These are phyloP conservation scores for Yamadazyma scolyti DNA, from an alignment of 805 yeast species.

Conservation along the genomic window DNA sequence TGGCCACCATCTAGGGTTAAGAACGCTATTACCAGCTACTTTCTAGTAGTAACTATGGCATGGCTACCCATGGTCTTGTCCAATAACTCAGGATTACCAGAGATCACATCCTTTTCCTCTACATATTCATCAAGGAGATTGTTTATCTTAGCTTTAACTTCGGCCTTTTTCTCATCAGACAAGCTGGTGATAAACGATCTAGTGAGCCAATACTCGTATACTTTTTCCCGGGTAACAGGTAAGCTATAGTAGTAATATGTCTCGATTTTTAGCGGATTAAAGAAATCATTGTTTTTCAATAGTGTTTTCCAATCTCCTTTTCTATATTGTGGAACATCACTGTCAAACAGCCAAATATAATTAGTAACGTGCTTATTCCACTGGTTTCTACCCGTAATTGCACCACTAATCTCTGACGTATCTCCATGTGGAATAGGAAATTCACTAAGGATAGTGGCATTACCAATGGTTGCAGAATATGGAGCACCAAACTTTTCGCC, in stretches of 20 bases:
- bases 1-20: no score
- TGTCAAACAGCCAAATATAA: slow-evolving; percentile 33
- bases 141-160: slow-evolving; percentile 28
- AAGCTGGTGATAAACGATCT: slow-evolving; percentile 52
- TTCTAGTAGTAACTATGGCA: slow-evolving; percentile 14
- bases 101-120: slow-evolving; percentile 8
- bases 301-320: slow-evolving; percentile 43
- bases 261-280: slow-evolving; percentile 33
- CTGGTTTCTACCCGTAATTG: slow-evolving; percentile 2
- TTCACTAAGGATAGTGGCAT: no score
- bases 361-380: slow-evolving; percentile 37
- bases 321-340: slow-evolving; percentile 55
- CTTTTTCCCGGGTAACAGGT: slow-evolving; percentile 26
- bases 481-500: no score
- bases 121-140: slow-evolving; percentile 19
- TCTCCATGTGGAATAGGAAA: no score
- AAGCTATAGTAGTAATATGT: slow-evolving; percentile 24
- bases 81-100: slow-evolving; percentile 13
- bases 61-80: slow-evolving; percentile 24
- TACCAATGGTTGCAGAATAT: no score
- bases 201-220: slow-evolving; percentile 51
- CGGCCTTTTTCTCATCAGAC: slow-evolving; percentile 29
- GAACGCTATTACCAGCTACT: no score
- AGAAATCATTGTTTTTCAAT: slow-evolving; percentile 28
- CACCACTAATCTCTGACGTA: slow-evolving; percentile 2